phyloP scores from a whole-genome alignment of 2,329 filamentous ascomycete genomes.

The Arthroderma sp. region DNA sequence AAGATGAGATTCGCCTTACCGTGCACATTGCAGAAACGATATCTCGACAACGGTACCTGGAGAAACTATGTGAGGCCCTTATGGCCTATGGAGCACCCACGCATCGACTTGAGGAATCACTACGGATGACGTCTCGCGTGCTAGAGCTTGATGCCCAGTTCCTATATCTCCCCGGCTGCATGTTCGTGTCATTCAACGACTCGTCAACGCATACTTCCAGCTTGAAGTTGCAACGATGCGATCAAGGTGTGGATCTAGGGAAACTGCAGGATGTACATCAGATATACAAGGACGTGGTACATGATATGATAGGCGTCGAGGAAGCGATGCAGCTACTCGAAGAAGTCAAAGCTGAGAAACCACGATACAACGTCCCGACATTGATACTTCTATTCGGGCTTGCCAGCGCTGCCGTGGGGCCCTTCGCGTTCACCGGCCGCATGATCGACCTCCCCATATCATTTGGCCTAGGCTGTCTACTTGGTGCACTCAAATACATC shows the following conservation, averaged over 20 bases:
- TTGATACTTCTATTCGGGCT: conserved; percentile 60
- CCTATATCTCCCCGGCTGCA: conserved; percentile 78
- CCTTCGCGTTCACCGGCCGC: conserved; percentile 66
- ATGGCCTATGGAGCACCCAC: conserved; percentile 89
- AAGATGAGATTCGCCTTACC: conserved; percentile 46
- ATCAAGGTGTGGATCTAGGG: conserved; percentile 34
- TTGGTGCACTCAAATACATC: conserved; percentile 63
- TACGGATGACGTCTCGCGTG: conserved; percentile 79
- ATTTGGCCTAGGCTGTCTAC: conserved; percentile 61
- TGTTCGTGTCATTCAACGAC: conserved; percentile 80
- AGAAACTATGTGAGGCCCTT: conserved; percentile 70
- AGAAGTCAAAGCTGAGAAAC: conserved; percentile 45
- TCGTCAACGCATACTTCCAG: conserved; percentile 36
- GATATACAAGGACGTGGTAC: conserved; percentile 39
- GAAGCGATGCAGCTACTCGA: conserved; percentile 35
- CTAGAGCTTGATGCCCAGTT: conserved; percentile 83
- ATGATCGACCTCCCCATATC: conserved; percentile 67
- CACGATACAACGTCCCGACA: conserved; percentile 43
- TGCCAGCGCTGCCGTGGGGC: conserved; percentile 62
- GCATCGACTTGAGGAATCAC: conserved; percentile 78
- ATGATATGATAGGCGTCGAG: conserved; percentile 36
- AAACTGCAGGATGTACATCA: conserved; percentile 35
- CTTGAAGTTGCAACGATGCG: conserved; percentile 34
- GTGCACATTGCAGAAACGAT: conserved; percentile 57
- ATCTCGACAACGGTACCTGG: conserved; percentile 67